Base-by-base conservation (phyloP, 1,139 yeast species). In the Yamadazyma dendronema region DNA sequence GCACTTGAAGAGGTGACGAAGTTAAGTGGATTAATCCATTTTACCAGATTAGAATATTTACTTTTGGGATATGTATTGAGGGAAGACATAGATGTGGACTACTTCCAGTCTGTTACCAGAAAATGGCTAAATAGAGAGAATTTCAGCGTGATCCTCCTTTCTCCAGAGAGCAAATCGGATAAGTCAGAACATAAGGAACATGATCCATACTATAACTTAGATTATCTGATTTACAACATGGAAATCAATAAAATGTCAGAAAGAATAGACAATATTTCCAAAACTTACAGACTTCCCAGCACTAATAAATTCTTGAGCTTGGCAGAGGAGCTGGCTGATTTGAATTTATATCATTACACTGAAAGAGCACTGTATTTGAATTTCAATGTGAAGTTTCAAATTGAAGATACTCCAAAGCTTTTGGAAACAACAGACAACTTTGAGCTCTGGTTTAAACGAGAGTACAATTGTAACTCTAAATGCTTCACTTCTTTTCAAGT, bases 391-490 rank as follows among this genome's bases (percentile, higher is more conserved):
- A 45, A 33, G 25, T 31, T 27, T 15, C 33, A 29, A 13, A 23
- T 12, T 17, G 23, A 29, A 1, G 4, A 2, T 1, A 13, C 17
- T 2, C 52, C 50, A 1, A 33, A 32, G n/a, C 33, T 47, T 10
- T 13, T 40, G 3, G 42, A 40, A 24, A 13, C 34, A 17, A 35
- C 44, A 3, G 8, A 27, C n/a, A 38, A 30, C 14, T 35, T 36
- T 40, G 84, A 81, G 40, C 42, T 77, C 24, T 83, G 88, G 89
- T 52, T 60, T 4, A 67, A 70, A 41, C 40, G 46, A 14, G 76
- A 70, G 15, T 33, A 14, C 21, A 34, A 41, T 6, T 53, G 53
- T 17, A 43, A 50, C 11, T 52, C 60, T 1, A 66, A 60, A 37
- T 43, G 61, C 0, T 58, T 64, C 21, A 45, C 74, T 0, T 67